These are phyloP conservation scores for Debaryomyces castellii DNA, from an alignment of 805 yeast species.

Conservation along the genomic window DNA sequence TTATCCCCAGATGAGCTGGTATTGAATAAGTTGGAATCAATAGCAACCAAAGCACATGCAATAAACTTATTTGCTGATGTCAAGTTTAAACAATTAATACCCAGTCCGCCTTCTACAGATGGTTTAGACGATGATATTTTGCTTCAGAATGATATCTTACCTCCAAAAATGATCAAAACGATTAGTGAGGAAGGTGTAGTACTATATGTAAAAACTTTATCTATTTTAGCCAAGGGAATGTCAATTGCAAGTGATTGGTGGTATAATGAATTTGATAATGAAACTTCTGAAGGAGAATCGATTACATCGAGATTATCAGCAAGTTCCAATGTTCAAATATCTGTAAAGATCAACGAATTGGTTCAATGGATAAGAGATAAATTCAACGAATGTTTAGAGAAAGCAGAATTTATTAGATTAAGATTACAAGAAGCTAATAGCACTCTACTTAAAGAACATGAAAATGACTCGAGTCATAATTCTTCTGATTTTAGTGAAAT, in stretches of 20 bases:
- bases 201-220: conserved; percentile 78
- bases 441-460: conserved; percentile 21
- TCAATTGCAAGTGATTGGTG: conserved; percentile 87
- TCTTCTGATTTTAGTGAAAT: conserved; percentile 3
- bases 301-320: conserved; percentile 1
- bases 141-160: conserved; percentile 45
- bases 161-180: conserved; percentile 54
- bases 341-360: conserved; percentile 54
- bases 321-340: conserved; percentile 16
- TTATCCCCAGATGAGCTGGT: conserved; percentile 34
- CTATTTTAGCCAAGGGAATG: conserved; percentile 85
- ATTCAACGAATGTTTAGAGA: conserved; percentile 85
- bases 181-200: conserved; percentile 85
- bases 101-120: conserved; percentile 59
- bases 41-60: conserved; percentile 90
- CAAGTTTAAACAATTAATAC: conserved; percentile 81
- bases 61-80: conserved; percentile 87
- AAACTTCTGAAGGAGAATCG: conserved; percentile 1
- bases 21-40: conserved; percentile 55
- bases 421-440: conserved; percentile 53
- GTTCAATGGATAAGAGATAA: conserved; percentile 91
- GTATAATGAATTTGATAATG: conserved; percentile 46
- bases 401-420: conserved; percentile 75
- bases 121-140: conserved; percentile 35
- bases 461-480: conserved; percentile 1